These are phyloP conservation scores for Tritrichomonas musculus DNA, from an alignment of 208 protist species.

Conservation along the genomic window DNA sequence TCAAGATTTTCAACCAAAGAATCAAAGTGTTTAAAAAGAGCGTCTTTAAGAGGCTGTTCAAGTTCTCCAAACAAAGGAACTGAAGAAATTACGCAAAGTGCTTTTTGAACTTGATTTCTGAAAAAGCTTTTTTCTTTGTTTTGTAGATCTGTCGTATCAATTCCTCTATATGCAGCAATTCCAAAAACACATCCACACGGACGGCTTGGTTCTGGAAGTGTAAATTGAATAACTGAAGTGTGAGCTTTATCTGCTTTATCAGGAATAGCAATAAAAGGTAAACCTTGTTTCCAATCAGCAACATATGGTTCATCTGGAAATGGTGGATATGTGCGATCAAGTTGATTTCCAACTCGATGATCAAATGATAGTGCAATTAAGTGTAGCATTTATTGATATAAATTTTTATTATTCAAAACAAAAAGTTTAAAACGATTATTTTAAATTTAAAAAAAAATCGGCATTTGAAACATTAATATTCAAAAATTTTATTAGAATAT, in stretches of 20 bases:
- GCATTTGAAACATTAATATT: no score
- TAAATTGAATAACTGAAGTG: conserved; percentile 9
- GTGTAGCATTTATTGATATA: conserved; percentile 16
- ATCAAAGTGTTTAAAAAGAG: background rate
- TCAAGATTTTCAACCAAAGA: background rate
- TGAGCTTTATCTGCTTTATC: conserved; percentile 2
- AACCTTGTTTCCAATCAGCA: background rate
- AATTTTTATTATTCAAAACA: no score
- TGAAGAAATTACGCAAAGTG: background rate
- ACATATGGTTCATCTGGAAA: background rate
- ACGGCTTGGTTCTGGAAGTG: background rate
- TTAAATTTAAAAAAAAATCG: no score
- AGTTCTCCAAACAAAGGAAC: conserved; percentile 8
- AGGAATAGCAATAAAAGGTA: conserved; percentile 25
- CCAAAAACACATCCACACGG: background rate
- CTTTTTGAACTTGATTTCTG: background rate
- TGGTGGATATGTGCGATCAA: background rate
- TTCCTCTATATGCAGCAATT: background rate
- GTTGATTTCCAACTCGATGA: background rate
- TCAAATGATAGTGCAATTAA: conserved; percentile 3
- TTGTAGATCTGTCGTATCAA: background rate
- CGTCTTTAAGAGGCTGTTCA: background rate
- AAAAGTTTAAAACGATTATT: no score
- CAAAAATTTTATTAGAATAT: no score
- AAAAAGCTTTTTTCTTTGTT: background rate